These are phyloP conservation scores for Zymoseptoria pseudotritici DNA, from an alignment of 2,329 filamentous ascomycete genomes.

Conservation along the genomic window DNA sequence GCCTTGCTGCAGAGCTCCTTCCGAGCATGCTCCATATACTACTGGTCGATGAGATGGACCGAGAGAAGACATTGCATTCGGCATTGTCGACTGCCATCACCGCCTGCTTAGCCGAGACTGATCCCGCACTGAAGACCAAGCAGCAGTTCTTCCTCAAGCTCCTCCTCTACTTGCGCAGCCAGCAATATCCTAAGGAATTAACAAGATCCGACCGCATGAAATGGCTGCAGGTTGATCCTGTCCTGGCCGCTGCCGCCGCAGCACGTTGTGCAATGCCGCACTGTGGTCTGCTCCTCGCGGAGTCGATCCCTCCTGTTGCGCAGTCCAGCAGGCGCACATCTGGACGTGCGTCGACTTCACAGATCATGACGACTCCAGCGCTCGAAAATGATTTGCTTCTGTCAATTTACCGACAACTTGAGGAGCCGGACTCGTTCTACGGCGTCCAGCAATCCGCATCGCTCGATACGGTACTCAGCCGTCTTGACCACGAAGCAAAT, in stretches of 20 bases:
- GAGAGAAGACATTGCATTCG: slow-evolving; percentile 52
- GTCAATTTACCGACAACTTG: slow-evolving; percentile 80
- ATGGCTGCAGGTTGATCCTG: slow-evolving; percentile 81
- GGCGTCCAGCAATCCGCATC: slow-evolving; percentile 74
- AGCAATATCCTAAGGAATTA: slow-evolving; percentile 63
- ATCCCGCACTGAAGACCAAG: slow-evolving; percentile 49
- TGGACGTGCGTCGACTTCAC: slow-evolving; percentile 16
- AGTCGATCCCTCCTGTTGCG: slow-evolving; percentile 42
- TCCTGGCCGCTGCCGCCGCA: slow-evolving; percentile 63
- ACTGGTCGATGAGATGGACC: slow-evolving; percentile 59
- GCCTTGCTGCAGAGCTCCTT: slow-evolving; percentile 66
- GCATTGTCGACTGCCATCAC: slow-evolving; percentile 59
- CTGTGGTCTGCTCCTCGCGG: slow-evolving; percentile 74
- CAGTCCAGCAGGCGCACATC: slow-evolving; percentile 18
- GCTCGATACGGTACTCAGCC: slow-evolving; percentile 67
- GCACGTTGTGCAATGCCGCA: slow-evolving; percentile 77
- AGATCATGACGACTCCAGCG: slow-evolving; percentile 30
- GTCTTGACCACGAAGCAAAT: slow-evolving; percentile 82
- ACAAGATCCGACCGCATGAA: slow-evolving; percentile 70
- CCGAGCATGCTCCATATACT: slow-evolving; percentile 73
- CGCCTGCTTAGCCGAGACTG: slow-evolving; percentile 52
- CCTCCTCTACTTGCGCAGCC: slow-evolving; percentile 81
- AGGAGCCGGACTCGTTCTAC: slow-evolving; percentile 95
- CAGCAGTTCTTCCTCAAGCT: slow-evolving; percentile 67
- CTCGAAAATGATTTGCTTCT: slow-evolving; percentile 62